A percentile compares a stretch with the other conserved stretches of the same genome.
Evolutionary conservation across 2,329 filamentous ascomycete species (phyloP).

Genomic region (Alternaria panax): DNA sequence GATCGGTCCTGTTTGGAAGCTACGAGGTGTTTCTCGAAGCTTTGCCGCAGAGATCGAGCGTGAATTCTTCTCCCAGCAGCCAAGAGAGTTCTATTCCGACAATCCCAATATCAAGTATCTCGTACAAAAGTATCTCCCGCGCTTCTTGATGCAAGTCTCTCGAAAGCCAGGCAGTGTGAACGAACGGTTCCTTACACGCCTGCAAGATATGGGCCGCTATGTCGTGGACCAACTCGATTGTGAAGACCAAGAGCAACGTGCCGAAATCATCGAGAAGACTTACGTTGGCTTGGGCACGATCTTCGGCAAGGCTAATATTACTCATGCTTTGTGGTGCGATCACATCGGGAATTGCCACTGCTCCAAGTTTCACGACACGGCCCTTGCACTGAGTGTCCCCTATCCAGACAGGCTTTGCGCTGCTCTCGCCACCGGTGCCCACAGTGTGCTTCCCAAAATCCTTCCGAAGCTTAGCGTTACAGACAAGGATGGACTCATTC

Average conservation of each 20-base stretch:
- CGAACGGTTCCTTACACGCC: not conserved
- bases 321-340: not conserved
- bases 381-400: not conserved
- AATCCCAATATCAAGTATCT: not conserved
- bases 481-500: accelerated
- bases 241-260: not conserved
- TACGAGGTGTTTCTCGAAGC: not conserved
- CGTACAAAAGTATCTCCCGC: not conserved
- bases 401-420: not conserved
- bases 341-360: not conserved
- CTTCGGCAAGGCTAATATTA: accelerated
- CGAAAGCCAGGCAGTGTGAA: not conserved
- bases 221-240: not conserved
- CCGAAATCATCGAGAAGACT: not conserved
- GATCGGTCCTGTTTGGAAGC: not conserved
- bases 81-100: not conserved
- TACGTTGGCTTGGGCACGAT: not conserved
- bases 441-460: not conserved
- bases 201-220: not conserved
- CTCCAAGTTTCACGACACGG: not conserved
- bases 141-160: not conserved
- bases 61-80: not conserved
- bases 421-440: not conserved
- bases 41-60: not conserved
- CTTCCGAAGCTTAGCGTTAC: not conserved